Evolutionary conservation across 306 rosid species (phyloP), one percentile per base, ranked within the genome.

Genomic region (Potentilla sterilis): DNA sequence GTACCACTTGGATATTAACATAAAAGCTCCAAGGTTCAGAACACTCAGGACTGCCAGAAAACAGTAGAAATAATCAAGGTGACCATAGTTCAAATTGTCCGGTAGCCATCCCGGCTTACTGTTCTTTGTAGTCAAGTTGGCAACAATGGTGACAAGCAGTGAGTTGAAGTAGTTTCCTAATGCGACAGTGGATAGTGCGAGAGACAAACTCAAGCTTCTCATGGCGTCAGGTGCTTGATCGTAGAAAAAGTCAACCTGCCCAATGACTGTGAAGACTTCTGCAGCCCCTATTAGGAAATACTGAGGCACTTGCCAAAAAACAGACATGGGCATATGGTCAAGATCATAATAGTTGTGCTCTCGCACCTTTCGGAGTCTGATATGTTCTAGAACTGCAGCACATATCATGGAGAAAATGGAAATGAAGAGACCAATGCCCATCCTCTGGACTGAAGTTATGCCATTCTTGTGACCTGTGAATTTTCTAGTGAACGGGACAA

Each of bases 141-240:
- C 8, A 11, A 69, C 73, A 64, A 79, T 55, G 14, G 72, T 79
- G 9, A 61, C 32, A 4, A 79, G 73, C 3, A 79, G 51, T 13
- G 74, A 52, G 58, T 71, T 79, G 43, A 79, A 76, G 12, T 71
- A 79, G 47, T 72, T 79, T 32, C 82, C 82, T 1, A 48, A n/a
- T 13, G 77, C 77, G 9, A 72, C 47, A 32, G 82, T 59, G 3
- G 82, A 72, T n/a, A 61, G 47, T 14, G 82, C 74, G 37, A 59
- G 74, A 0, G 82, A 67, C 1, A 77, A 62, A 21, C 74, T 69
- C 10, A 79, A 24, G 65, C 77, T 79, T 48, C 74, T 79, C 82
- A 79, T 79, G 48, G 73, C 74, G 14, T 79, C 82, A 6, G 82
- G 82, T 2, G 82, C 82, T 71, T 79, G 77, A 4, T 79, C 77